phyloP scores from a whole-genome alignment of 1,284 basidiomycete species.

The Marasmius tenuissimus region DNA sequence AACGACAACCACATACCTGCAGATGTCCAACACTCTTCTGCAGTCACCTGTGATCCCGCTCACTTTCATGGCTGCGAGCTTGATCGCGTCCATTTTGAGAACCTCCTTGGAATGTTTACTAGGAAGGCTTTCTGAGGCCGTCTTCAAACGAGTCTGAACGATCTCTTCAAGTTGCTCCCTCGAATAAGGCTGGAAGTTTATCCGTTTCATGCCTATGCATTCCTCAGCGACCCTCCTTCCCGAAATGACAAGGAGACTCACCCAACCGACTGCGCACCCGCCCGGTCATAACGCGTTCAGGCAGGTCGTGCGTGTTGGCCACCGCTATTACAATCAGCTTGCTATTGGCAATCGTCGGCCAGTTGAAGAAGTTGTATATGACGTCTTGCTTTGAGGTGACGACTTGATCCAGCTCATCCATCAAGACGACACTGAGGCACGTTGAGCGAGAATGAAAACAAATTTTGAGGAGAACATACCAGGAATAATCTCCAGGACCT shows the following conservation, averaged over 20 bases:
- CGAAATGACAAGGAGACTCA: conserved; percentile 30
- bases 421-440: conserved; percentile 82
- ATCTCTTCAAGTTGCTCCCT: conserved; percentile 84
- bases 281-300: conserved; percentile 90
- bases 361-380: conserved; percentile 99
- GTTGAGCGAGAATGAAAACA: not conserved
- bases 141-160: conserved; percentile 76
- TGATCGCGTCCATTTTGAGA: conserved; percentile 79
- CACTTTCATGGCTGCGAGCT: conserved; percentile 89
- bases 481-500: conserved; percentile 72
- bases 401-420: conserved; percentile 98
- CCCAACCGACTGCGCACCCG: conserved; percentile 92
- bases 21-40: conserved; percentile 90
- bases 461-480: conserved; percentile 38
- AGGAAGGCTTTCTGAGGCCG: conserved; percentile 51
- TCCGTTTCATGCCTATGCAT: conserved; percentile 83
- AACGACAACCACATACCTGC: conserved; percentile 53
- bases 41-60: conserved; percentile 95
- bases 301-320: conserved; percentile 98
- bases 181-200: conserved; percentile 93
- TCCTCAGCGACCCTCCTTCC: not conserved
- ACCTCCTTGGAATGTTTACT: conserved; percentile 45
- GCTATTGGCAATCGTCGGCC: conserved; percentile 88
- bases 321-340: conserved; percentile 95
- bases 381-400: conserved; percentile 97